Evolutionary conservation across 306 rosid species (phyloP).

Genomic region (Hippophae rhamnoides): DNA sequence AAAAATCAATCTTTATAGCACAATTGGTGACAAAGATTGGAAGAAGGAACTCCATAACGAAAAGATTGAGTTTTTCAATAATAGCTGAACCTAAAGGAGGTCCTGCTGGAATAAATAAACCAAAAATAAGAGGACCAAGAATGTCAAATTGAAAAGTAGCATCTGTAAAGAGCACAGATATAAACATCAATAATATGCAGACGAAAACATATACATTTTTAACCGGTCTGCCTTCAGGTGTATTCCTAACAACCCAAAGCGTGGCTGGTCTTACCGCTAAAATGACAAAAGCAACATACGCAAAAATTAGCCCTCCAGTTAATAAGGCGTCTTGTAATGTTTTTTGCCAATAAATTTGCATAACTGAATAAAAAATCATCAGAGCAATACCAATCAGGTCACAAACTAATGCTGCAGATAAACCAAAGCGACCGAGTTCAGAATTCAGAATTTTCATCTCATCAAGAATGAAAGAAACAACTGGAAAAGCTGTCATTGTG

Average conservation of each 20-base stretch:
- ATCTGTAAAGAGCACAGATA: constrained; percentile 13
- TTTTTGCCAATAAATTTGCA: no score
- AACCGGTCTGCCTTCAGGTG: constrained; percentile 50
- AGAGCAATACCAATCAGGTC: constrained; percentile 12
- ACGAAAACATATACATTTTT: constrained; percentile 15
- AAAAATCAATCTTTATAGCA: constrained; percentile 33
- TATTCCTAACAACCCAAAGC: constrained; percentile 36
- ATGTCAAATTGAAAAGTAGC: constrained; percentile 15
- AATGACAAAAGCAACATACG: background rate
- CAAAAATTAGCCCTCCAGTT: background rate
- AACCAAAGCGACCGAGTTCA: constrained; percentile 33
- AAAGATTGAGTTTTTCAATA: constrained; percentile 31
- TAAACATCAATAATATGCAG: constrained; percentile 23
- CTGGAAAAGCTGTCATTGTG: constrained; percentile 21
- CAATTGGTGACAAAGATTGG: constrained; percentile 43
- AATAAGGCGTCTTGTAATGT: background rate
- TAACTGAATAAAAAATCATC: background rate
- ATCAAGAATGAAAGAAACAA: constrained; percentile 18
- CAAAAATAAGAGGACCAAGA: constrained; percentile 47
- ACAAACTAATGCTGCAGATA: constrained; percentile 38
- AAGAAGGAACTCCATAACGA: constrained; percentile 28
- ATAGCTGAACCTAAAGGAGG: constrained; percentile 54
- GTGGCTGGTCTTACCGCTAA: constrained; percentile 28
- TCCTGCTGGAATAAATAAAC: constrained; percentile 56
- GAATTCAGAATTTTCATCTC: constrained; percentile 39